These are phyloP conservation scores for Rehmannia glutinosa DNA, from an alignment of 257 asterid species.

Conservation along the genomic window DNA sequence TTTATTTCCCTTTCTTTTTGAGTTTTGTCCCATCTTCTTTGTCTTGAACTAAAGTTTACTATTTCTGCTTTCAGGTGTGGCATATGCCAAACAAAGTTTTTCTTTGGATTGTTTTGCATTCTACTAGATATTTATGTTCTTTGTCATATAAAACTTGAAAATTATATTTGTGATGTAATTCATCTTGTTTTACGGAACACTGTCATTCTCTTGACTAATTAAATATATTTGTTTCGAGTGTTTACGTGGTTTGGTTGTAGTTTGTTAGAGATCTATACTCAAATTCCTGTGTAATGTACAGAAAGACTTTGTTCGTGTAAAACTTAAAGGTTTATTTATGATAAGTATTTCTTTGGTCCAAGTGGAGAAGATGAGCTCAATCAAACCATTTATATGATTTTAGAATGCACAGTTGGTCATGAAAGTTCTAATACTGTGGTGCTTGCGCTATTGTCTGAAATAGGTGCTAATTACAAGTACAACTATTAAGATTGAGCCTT, in stretches of 20 bases:
- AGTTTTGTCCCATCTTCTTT: too few species aligned
- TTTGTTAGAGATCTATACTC: neutral
- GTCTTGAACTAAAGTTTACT: slow-evolving; percentile 4
- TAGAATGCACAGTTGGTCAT: neutral
- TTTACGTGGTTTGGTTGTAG: slow-evolving; percentile 8
- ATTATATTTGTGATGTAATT: neutral
- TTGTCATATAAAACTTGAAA: neutral
- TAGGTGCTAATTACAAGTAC: neutral
- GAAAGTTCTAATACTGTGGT: neutral
- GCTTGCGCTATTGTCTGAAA: neutral
- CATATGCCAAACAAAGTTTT: neutral
- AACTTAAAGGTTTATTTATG: neutral
- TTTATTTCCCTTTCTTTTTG: neutral
- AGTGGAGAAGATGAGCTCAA: neutral
- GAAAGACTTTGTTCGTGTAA: neutral
- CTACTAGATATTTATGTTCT: neutral
- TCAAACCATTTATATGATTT: neutral
- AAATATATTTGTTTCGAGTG: neutral
- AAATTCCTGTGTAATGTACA: neutral
- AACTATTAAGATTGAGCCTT: neutral
- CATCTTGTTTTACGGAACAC: neutral
- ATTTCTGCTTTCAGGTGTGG: neutral
- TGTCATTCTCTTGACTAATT: neutral
- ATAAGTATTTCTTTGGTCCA: neutral
- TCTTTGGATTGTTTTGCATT: neutral